These are phyloP conservation scores for Vigna radiata DNA, from an alignment of 306 rosid genomes.

Conservation along the genomic window DNA sequence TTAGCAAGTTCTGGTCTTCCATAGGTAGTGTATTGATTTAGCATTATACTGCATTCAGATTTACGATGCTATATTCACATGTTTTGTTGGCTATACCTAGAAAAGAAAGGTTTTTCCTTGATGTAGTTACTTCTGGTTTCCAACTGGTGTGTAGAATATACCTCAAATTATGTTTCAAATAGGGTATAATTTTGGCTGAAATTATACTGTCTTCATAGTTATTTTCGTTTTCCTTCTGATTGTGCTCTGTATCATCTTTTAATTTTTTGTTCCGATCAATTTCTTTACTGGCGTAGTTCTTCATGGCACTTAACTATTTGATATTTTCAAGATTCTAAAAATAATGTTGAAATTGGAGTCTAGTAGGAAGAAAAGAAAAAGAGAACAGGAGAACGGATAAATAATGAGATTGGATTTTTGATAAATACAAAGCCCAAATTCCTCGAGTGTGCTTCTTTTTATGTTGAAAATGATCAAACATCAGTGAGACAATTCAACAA, in stretches of 20 bases:
- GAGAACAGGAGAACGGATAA: not conserved
- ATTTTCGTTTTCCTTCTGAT: not conserved
- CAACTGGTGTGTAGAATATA: not conserved
- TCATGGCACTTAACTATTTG: not conserved
- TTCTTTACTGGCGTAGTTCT: not conserved
- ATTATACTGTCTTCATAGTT: not conserved
- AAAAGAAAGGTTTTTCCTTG: conserved; percentile 36
- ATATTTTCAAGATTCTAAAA: conserved; percentile 7
- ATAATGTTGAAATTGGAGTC: conserved; percentile 16
- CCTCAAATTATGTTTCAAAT: not conserved
- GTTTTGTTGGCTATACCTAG: conserved; percentile 3
- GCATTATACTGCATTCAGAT: conserved; percentile 1
- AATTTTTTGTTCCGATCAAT: not conserved
- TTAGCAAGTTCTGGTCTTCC: conserved; percentile 25
- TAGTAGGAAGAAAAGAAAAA: not conserved
- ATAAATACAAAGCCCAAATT: not conserved
- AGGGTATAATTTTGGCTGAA: not conserved
- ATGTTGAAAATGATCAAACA: not conserved
- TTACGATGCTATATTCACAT: conserved; percentile 17
- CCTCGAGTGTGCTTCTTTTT: not conserved
- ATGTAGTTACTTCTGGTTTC: conserved; percentile 5
- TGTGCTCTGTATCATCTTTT: not conserved
- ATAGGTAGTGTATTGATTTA: conserved; percentile 25
- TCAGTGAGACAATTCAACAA: not conserved
- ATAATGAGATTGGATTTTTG: not conserved